Base-by-base conservation (phyloP, 306 rosid genomes). In the Vicia villosa region DNA sequence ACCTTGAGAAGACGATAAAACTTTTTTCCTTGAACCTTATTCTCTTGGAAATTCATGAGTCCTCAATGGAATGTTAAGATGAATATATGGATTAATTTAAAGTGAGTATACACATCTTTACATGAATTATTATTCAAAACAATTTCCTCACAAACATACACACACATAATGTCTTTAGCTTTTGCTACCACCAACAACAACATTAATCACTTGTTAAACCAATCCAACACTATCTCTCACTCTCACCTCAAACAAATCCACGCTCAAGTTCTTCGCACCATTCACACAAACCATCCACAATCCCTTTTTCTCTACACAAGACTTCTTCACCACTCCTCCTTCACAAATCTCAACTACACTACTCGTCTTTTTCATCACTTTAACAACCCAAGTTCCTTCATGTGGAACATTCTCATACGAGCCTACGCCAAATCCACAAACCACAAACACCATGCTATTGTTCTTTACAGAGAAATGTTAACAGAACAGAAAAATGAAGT, bases 361-460 rank as follows among this genome's bases (percentile, higher is more conserved):
- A 66, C 75, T 47, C 91, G 81, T 1, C 83, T 85, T 5, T 86
- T 92, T 63, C 50, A 56, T 63, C 89, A 76, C 60, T 75, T 85
- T 11, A 37, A 58, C 1, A 56, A 52, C 30, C 91, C 93, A 49
- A 90, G 90, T 70, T 85, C 96, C 51, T 92, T 92, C 77, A 80
- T 80, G 86, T 91, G 97, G 96, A 91, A 91, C 81, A 85, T 88
- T 65, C 92, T 92, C 75, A 83, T 92, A 32, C 50, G 83, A 74
- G 88, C 88, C 55, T 82, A 87, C 61, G 87, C 98, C 0, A 81
- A 88, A 62, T 87, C 83, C 83, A 32, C 59, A 17, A 74, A 56
- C 16, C 72, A 40, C 37, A 85, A 86, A 73, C 34, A 45, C 57
- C 54, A 68, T 12, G 88, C 91, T 37, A 80, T 83, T 15, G 14